phyloP scores from a whole-genome alignment of 108 stramenopile species.

The Nannochloropsis gaditana region DNA sequence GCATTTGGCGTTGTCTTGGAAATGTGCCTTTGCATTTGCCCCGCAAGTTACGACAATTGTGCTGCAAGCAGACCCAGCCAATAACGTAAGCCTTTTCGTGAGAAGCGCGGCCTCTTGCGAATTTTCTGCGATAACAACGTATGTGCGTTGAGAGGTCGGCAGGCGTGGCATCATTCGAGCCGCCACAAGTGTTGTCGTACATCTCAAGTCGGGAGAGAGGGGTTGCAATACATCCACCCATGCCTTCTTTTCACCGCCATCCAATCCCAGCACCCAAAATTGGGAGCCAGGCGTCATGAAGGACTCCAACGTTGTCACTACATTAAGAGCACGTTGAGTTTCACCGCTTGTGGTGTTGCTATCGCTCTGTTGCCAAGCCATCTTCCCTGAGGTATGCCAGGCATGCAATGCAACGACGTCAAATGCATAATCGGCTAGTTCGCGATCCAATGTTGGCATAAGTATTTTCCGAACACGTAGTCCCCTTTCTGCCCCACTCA shows the following conservation, averaged over 20 bases:
- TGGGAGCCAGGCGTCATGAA: neutral
- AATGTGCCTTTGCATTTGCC: neutral
- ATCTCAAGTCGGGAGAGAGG: neutral
- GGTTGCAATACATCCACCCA: constrained; percentile 6
- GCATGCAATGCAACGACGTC: constrained; percentile 2
- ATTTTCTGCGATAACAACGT: constrained; percentile 15
- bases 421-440: neutral
- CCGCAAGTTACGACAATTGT: neutral
- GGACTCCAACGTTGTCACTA: neutral
- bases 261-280: neutral
- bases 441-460: neutral
- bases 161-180: neutral
- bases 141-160: neutral
- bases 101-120: neutral
- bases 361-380: neutral
- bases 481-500: neutral
- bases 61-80: neutral
- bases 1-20: neutral
- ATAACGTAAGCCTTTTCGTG: neutral
- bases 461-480: constrained; percentile 2
- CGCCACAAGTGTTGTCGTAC: neutral
- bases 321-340: neutral
- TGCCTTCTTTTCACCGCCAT: neutral
- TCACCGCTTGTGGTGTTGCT: neutral
- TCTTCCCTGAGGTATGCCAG: neutral